phyloP scores from a whole-genome alignment of 2,329 filamentous ascomycete species.

The Coniochaeta hoffmannii region DNA sequence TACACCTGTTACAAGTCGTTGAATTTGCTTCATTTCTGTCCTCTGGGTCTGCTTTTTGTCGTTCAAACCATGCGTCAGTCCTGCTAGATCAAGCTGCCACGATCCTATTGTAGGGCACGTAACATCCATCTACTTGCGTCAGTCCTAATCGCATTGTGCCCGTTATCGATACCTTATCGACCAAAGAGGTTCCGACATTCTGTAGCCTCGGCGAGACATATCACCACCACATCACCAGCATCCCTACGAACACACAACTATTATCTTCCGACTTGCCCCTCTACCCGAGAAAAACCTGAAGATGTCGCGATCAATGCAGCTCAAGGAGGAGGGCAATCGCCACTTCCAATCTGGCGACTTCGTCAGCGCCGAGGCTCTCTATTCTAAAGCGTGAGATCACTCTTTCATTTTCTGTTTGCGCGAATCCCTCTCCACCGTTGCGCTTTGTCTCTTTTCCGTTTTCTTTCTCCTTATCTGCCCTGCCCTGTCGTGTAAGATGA shows the following conservation, averaged over 20 bases:
- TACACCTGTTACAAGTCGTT: too few relatives aligned
- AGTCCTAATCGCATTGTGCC: background rate
- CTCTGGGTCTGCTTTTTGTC: too few relatives aligned
- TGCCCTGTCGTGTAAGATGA: background rate
- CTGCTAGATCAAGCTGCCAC: background rate
- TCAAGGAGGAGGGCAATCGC: slow-evolving; percentile 55
- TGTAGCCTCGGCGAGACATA: background rate
- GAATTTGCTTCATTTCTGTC: too few relatives aligned
- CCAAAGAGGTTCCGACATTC: background rate
- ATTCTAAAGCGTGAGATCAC: slow-evolving; percentile 59
- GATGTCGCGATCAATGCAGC: slow-evolving; percentile 33
- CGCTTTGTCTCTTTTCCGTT: background rate
- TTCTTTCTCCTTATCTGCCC: background rate
- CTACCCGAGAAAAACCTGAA: background rate
- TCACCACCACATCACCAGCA: background rate
- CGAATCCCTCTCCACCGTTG: background rate
- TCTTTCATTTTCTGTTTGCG: slow-evolving; percentile 1
- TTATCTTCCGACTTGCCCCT: too few relatives aligned
- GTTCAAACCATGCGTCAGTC: too few relatives aligned
- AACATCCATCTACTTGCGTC: background rate
- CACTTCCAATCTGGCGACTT: slow-evolving; percentile 61
- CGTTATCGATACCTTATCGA: background rate
- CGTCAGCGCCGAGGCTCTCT: slow-evolving; percentile 56
- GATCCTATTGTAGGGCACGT: too few relatives aligned
- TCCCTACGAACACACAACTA: too few relatives aligned